Evolutionary conservation across 805 yeast species (phyloP).

Genomic region (Clavispora asparagi): DNA sequence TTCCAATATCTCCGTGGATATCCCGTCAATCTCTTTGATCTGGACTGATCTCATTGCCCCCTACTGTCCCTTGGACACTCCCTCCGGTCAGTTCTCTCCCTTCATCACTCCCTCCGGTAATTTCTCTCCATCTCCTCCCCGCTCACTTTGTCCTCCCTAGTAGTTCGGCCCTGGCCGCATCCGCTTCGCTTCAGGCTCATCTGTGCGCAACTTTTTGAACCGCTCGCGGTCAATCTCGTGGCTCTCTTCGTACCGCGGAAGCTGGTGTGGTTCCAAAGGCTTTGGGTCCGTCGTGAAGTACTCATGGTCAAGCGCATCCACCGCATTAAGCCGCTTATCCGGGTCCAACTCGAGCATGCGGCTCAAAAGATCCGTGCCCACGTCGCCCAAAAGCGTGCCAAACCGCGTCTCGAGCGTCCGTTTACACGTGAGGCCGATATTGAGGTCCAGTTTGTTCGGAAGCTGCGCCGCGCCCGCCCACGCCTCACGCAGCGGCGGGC

Average conservation of each 20-base stretch:
- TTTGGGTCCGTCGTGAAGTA: constrained; percentile 67
- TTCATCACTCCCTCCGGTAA: too few species aligned
- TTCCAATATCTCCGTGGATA: too few species aligned
- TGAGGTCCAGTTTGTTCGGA: constrained; percentile 49
- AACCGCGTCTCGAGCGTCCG: constrained; percentile 49
- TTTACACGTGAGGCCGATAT: constrained; percentile 39
- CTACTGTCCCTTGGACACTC: too few species aligned
- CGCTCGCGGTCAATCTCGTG: constrained; percentile 80
- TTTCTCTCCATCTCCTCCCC: too few species aligned
- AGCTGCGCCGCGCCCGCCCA: constrained; percentile 60
- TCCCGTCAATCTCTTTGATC: too few species aligned
- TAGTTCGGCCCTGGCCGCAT: not conserved
- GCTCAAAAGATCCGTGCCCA: constrained; percentile 52
- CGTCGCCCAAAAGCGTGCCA: constrained; percentile 32
- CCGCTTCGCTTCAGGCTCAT: not conserved
- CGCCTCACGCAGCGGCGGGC: constrained; percentile 59
- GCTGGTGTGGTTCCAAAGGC: constrained; percentile 48
- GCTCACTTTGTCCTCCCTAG: too few species aligned
- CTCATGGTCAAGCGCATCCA: constrained; percentile 64
- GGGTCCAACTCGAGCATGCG: constrained; percentile 71
- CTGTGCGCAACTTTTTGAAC: constrained; percentile 38
- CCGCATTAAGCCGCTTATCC: constrained; percentile 65
- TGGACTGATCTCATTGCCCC: too few species aligned
- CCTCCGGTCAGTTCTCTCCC: too few species aligned
- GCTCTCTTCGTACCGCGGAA: constrained; percentile 75